These are phyloP conservation scores for Candida sphagnicola DNA, from an alignment of 805 yeast genomes.

Conservation along the genomic window DNA sequence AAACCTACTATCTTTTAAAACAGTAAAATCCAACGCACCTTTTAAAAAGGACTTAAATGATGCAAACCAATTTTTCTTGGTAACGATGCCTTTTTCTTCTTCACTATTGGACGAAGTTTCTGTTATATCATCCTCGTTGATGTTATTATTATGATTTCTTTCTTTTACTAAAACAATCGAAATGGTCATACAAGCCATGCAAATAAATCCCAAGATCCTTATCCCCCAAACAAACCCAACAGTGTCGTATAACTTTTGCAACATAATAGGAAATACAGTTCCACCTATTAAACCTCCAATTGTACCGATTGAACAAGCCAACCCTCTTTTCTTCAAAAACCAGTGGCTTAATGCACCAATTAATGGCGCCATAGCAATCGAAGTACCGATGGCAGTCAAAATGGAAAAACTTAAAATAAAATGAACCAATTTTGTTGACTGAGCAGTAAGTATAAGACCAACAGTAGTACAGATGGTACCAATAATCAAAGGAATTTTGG, in stretches of 20 bases:
- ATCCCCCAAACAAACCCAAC: constrained; percentile 29
- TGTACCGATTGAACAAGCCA: constrained; percentile 25
- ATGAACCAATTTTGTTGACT: constrained; percentile 19
- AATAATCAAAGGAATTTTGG: constrained; percentile 15
- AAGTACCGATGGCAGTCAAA: constrained; percentile 24
- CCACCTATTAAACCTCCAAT: constrained; percentile 29
- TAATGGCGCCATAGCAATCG: constrained; percentile 26
- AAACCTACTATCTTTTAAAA: constrained; percentile 20
- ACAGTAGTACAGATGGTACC: constrained; percentile 18
- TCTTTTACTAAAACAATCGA: constrained; percentile 18
- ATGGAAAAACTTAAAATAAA: constrained; percentile 24
- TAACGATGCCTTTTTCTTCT: neutral
- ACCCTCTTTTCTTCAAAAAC: constrained; percentile 22
- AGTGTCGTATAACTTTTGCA: constrained; percentile 18
- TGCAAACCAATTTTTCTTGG: constrained; percentile 3
- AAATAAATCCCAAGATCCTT: constrained; percentile 20
- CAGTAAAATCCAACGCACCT: constrained; percentile 19
- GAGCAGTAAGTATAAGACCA: constrained; percentile 25
- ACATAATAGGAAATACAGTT: constrained; percentile 22
- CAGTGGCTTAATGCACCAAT: constrained; percentile 25
- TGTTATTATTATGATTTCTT: constrained; percentile 7
- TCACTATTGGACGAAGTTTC: neutral
- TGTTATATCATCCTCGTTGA: neutral
- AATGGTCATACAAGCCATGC: constrained; percentile 14
- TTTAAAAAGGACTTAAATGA: constrained; percentile 21